Base-by-base conservation (phyloP, 78 protist species). In the Reticulomyxa filosa region DNA sequence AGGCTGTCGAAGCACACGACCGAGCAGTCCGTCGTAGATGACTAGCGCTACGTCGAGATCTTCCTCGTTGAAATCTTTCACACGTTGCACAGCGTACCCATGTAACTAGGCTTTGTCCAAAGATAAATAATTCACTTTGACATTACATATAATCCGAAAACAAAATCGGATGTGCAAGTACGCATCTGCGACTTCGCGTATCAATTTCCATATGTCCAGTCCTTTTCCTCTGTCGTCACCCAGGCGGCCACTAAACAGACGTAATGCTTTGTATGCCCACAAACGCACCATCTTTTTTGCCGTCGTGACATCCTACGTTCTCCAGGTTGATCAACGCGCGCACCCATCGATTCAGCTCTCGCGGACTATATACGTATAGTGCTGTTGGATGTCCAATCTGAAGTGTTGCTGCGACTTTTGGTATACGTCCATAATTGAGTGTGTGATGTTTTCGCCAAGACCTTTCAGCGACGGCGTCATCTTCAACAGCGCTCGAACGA, bases 331-430 rank as follows among this genome's bases (percentile, higher is more conserved):
- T 35, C 69, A 93, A 23, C 6, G 97, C 91, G 11, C 95, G 77
- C 50, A 62, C 55, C 94, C 95, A 90, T 38, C 98, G 86, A 5
- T 88, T 76, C 42, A 94, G 75, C 80, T 90, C 97, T 20, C 98
- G 76, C 13, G 99, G 97, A 17, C 82, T 67, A 86, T 87, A 94
- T 51, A 91, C 65, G 79, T 94, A n/a, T n/a, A 90, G 73, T 90
- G 97, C 11, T 93, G 80, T 23, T 91, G 95, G 70, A 68, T 55
- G 63, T 91, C 94, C 8, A 88, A 74, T 2, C 86, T 84, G 84
- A 84, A 88, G 26, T 69, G 59, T 59, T 66, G 46, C 75, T 88
- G 91, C 5, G 85, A 74, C 23, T 13, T 35, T 3, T 38, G 8
- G 79, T 88, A 95, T 57, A 85, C 57, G 26, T 80, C 87, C 6